Conservation (phyloP, 202 grass and related monocot genomes). For the Saccharum hybrid region DNA sequence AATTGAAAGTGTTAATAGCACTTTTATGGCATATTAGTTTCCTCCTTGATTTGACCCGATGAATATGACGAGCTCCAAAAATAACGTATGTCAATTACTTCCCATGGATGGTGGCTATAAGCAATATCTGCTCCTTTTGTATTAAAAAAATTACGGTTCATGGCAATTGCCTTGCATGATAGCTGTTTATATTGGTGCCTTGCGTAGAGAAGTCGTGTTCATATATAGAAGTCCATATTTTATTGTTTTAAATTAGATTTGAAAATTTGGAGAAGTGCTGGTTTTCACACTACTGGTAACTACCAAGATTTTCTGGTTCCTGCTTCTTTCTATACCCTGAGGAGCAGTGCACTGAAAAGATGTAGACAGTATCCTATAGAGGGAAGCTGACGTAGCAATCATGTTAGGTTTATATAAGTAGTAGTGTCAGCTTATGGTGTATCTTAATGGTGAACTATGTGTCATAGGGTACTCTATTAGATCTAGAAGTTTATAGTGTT, state of each 20-base stretch:
- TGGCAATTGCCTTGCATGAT: neutral
- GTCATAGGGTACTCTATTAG: constrained; percentile 8
- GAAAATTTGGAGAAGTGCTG: neutral
- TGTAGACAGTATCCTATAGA: constrained; percentile 24
- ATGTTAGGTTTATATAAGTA: constrained; percentile 14
- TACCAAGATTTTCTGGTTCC: neutral
- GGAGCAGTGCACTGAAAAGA: constrained; percentile 19
- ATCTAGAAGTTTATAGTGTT: no score
- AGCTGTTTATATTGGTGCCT: constrained; percentile 7
- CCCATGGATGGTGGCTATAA: neutral
- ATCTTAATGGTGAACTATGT: constrained; percentile 16
- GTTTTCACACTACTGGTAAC: constrained; percentile 7
- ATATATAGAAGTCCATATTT: no score
- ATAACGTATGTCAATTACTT: neutral
- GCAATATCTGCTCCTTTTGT: neutral
- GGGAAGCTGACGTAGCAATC: neutral
- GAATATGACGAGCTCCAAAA: neutral
- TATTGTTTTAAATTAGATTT: no score
- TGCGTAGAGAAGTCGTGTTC: neutral
- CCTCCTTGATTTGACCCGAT: no score
- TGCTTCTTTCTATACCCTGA: neutral
- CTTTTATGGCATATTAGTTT: no score
- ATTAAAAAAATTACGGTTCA: neutral
- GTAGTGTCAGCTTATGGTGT: neutral
- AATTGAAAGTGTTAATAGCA: no score